Evolutionary conservation across 2,329 filamentous ascomycete genomes (phyloP).

Genomic region (Lasiodiplodia sp.): DNA sequence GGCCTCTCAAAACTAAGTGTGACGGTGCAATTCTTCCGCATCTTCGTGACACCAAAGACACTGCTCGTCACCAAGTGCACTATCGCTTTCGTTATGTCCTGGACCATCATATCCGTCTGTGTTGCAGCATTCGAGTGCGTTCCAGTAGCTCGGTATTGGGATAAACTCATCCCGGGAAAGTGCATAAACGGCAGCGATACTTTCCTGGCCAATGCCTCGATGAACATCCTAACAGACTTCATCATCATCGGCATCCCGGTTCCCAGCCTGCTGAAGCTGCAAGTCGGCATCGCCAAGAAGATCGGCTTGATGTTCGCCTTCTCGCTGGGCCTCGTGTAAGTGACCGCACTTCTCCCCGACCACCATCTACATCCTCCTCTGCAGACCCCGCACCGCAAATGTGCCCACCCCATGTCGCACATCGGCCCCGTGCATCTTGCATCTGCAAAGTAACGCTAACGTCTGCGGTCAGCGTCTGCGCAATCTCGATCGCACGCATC

Average conservation of each 20-base stretch:
- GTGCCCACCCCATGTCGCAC: not conserved
- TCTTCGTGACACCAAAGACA: constrained; percentile 35
- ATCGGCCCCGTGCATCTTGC: no score
- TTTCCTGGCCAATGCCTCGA: constrained; percentile 5
- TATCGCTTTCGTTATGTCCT: constrained; percentile 26
- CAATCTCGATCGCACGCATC: constrained; percentile 40
- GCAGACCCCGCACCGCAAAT: not conserved
- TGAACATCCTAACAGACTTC: constrained; percentile 34
- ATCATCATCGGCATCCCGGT: constrained; percentile 39
- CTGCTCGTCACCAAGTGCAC: constrained; percentile 32
- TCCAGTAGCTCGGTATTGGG: constrained; percentile 46
- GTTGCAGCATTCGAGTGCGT: constrained; percentile 45
- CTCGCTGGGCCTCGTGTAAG: constrained; percentile 17
- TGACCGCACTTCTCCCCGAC: not conserved
- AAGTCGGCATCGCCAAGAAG: constrained; percentile 5
- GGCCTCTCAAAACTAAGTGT: constrained; percentile 36
- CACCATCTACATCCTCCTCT: no score
- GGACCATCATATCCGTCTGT: constrained; percentile 37
- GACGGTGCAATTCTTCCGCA: constrained; percentile 35
- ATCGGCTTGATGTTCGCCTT: constrained; percentile 9
- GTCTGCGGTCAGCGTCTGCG: constrained; percentile 33
- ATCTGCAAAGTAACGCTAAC: not conserved
- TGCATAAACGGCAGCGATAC: constrained; percentile 36
- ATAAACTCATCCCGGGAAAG: constrained; percentile 36
- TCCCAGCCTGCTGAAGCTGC: constrained; percentile 32